Conservation (phyloP, 148 eudicot species). For the Dianthus caryophyllus region DNA sequence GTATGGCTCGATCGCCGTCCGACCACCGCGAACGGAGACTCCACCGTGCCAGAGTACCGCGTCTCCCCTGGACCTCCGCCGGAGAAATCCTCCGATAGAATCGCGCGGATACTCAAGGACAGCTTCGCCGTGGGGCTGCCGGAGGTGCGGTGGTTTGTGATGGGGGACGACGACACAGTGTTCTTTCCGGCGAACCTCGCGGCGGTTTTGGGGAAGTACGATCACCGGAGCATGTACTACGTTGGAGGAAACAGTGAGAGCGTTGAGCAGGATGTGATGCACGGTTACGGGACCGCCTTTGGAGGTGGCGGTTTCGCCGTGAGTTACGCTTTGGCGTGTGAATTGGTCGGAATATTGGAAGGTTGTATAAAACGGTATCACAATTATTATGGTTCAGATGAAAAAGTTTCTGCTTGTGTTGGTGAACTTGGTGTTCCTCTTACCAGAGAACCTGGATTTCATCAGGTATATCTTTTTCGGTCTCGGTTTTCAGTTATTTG, state of each 20-base stretch:
- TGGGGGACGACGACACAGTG: conserved; percentile 98
- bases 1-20: conserved; percentile 59
- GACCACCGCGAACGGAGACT: neutral
- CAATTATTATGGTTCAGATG: conserved; percentile 80
- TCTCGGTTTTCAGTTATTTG: too few species aligned
- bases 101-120: conserved; percentile 62
- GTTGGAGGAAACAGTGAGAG: conserved; percentile 77
- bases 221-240: conserved; percentile 62
- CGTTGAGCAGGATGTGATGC: conserved; percentile 75
- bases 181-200: conserved; percentile 64
- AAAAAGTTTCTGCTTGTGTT: conserved; percentile 74
- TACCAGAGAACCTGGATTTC: conserved; percentile 69
- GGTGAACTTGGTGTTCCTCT: conserved; percentile 78
- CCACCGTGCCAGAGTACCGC: conserved; percentile 12
- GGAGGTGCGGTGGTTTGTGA: conserved; percentile 79
- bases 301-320: conserved; percentile 94
- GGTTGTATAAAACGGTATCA: conserved; percentile 65
- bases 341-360: conserved; percentile 45
- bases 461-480: conserved; percentile 58
- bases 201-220: conserved; percentile 54
- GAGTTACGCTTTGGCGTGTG: conserved; percentile 59
- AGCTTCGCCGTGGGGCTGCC: conserved; percentile 40
- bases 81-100: conserved; percentile 51
- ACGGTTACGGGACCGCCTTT: conserved; percentile 70
- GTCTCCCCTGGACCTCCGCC: conserved; percentile 11